Evolutionary conservation across 306 rosid genomes (phyloP).

Genomic region (Medicago lupulina): DNA sequence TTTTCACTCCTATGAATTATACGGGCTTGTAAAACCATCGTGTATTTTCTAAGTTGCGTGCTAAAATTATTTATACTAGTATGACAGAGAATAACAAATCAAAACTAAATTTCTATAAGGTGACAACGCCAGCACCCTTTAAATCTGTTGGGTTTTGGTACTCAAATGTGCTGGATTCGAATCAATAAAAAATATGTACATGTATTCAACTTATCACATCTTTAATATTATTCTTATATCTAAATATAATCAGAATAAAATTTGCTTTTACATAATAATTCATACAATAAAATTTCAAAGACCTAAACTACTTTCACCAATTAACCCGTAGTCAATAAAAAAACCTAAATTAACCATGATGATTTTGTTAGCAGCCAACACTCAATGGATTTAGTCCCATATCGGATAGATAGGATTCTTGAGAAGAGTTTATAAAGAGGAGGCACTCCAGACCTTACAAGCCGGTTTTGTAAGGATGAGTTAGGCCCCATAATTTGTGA

Average conservation of each 20-base stretch:
- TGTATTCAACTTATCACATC: background rate
- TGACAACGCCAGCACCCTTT: background rate
- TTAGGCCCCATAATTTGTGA: too few relatives aligned
- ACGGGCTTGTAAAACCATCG: constrained; percentile 26
- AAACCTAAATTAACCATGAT: background rate
- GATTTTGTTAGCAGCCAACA: background rate
- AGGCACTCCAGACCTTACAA: too few relatives aligned
- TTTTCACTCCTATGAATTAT: constrained; percentile 16
- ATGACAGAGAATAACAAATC: constrained; percentile 34
- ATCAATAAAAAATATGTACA: background rate
- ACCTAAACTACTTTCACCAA: background rate
- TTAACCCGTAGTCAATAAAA: background rate
- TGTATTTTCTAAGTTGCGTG: constrained; percentile 43
- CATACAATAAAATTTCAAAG: background rate
- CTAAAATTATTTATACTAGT: constrained; percentile 46
- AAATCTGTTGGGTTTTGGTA: background rate
- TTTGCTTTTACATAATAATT: background rate
- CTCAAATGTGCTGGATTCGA: background rate
- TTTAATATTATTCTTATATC: background rate
- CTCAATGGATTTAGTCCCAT: too few relatives aligned
- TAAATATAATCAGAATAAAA: background rate
- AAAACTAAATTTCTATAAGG: constrained; percentile 22
- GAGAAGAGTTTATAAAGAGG: too few relatives aligned
- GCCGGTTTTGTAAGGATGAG: too few relatives aligned
- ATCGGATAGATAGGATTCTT: too few relatives aligned